These are phyloP conservation scores for Stephania cephalantha DNA, from an alignment of 164 flowering plant species.

Conservation along the genomic window DNA sequence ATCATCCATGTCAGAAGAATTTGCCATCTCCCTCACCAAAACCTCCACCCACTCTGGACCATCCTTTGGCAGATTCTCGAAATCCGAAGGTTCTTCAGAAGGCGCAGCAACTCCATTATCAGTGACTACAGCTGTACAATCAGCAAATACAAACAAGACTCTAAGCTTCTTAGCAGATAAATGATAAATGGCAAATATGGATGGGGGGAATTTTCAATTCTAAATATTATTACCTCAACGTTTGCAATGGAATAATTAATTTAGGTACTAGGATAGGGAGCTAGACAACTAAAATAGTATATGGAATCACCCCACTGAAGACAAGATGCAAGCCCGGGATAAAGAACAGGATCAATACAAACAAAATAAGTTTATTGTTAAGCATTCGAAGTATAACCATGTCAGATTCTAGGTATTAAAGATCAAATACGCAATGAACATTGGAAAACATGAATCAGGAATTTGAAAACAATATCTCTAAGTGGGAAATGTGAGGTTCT, in stretches of 20 bases:
- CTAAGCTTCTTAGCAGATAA: too few relatives aligned
- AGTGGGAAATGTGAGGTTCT: neutral
- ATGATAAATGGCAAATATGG: neutral
- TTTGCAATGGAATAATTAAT: too few relatives aligned
- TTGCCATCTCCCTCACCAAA: conserved; percentile 74
- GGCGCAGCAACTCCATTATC: conserved; percentile 22
- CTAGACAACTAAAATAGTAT: neutral
- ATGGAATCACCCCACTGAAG: neutral
- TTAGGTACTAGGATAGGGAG: neutral
- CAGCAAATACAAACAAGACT: neutral
- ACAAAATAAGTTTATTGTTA: neutral
- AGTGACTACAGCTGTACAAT: conserved; percentile 20
- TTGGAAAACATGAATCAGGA: neutral
- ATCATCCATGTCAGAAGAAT: conserved; percentile 62
- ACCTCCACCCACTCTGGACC: conserved; percentile 86
- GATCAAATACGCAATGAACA: neutral
- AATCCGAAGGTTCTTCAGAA: conserved; percentile 20
- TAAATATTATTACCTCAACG: neutral
- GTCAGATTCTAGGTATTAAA: neutral
- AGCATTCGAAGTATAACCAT: neutral
- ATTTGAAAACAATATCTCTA: neutral
- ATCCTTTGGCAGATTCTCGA: conserved; percentile 34
- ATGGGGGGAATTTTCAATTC: neutral
- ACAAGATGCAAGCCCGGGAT: neutral
- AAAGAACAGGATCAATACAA: neutral